Evolutionary conservation across 306 rosid species (phyloP).

Genomic region (Notholithocarpus densiflorus): DNA sequence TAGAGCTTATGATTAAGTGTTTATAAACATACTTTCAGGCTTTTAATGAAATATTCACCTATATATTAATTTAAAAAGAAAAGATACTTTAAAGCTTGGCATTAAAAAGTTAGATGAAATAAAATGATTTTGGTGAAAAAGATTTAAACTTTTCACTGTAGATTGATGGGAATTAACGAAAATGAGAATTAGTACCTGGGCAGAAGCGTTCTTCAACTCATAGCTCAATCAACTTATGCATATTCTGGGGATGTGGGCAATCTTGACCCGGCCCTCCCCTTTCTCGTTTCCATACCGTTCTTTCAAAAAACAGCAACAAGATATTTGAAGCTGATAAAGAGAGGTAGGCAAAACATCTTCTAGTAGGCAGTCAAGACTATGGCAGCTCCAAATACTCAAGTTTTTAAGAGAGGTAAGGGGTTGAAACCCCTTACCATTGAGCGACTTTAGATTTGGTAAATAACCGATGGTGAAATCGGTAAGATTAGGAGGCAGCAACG

Average conservation of each 20-base stretch:
- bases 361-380: slow-evolving; percentile 6
- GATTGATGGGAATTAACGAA: too few species aligned
- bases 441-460: background rate
- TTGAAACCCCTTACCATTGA: slow-evolving; percentile 20
- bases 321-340: background rate
- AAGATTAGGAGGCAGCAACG: background rate
- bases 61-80: too few species aligned
- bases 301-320: accelerated
- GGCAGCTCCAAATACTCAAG: accelerated
- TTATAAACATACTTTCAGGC: too few species aligned
- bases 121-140: too few species aligned
- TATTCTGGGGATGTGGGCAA: background rate
- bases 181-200: too few species aligned
- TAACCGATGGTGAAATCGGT: accelerated
- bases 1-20: too few species aligned
- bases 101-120: too few species aligned
- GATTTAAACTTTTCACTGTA: too few species aligned
- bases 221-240: too few species aligned
- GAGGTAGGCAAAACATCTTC: background rate
- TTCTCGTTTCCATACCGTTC: background rate
- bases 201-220: too few species aligned
- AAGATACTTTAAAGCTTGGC: too few species aligned
- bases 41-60: too few species aligned
- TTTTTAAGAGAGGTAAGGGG: slow-evolving; percentile 19
- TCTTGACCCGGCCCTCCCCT: background rate